Evolutionary conservation across 768 basidiomycete species (phyloP).

Genomic region (Tricholoma sp.): DNA sequence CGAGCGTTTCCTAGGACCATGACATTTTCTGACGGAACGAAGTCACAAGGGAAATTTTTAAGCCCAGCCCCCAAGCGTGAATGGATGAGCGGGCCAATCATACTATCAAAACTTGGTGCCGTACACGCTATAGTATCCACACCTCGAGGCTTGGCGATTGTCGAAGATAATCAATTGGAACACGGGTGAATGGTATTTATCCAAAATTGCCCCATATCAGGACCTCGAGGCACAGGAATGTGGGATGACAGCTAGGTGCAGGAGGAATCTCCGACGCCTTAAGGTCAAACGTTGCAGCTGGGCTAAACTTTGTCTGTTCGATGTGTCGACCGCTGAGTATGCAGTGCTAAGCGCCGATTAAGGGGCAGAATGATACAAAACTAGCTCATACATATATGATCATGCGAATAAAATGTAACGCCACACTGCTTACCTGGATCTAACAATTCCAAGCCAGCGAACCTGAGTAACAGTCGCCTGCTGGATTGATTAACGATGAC

Average conservation of each 20-base stretch:
- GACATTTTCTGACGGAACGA: not conserved
- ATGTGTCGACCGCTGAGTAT: not conserved
- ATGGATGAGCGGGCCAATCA: not conserved
- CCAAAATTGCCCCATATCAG: not conserved
- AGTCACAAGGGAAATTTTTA: not conserved
- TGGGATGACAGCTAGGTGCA: not conserved
- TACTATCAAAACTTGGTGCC: not conserved
- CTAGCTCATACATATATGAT: not conserved
- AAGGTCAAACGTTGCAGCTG: not conserved
- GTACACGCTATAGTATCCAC: slow-evolving; percentile 1
- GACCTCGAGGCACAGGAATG: not conserved
- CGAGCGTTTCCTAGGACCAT: not conserved
- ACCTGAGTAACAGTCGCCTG: not conserved
- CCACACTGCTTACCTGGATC: not conserved
- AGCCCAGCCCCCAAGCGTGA: not conserved
- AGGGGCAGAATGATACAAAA: not conserved
- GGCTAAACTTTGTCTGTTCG: not conserved
- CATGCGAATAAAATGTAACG: not conserved
- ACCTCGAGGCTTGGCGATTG: not conserved
- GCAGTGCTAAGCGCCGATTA: not conserved
- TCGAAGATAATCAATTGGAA: not conserved
- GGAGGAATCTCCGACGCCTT: not conserved
- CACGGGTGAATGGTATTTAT: not conserved
- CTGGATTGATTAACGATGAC: not conserved
- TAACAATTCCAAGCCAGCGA: not conserved